phyloP scores from a whole-genome alignment of 495 filamentous ascomycete genomes.

The Trypethelium eluteriae region DNA sequence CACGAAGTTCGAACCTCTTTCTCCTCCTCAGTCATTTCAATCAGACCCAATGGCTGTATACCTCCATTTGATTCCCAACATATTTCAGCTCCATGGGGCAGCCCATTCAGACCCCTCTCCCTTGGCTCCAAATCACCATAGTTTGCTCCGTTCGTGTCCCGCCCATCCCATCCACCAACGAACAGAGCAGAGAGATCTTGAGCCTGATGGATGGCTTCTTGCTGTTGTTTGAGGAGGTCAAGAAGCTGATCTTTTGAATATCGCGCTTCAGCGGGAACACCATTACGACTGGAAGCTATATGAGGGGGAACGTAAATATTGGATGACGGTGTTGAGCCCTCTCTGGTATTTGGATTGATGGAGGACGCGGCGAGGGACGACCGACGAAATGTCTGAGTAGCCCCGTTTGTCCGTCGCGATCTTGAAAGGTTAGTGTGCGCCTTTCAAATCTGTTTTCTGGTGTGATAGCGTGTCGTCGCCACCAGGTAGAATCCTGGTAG shows the following conservation, averaged over 20 bases:
- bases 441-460: background rate
- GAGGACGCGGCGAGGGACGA: conserved; percentile 59
- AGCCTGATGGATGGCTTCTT: conserved; percentile 45
- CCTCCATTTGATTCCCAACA: conserved; percentile 83
- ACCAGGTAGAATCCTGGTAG: no score
- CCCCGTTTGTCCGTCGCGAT: conserved; percentile 68
- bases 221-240: conserved; percentile 59
- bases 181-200: conserved; percentile 59
- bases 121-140: conserved; percentile 70
- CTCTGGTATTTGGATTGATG: conserved; percentile 19
- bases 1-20: conserved; percentile 56
- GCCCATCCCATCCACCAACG: conserved; percentile 68
- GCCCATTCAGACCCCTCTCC: conserved; percentile 54
- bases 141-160: conserved; percentile 51
- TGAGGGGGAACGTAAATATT: conserved; percentile 57
- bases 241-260: conserved; percentile 83
- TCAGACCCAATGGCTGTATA: conserved; percentile 62
- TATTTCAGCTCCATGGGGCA: conserved; percentile 60
- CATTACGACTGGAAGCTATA: conserved; percentile 44
- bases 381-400: conserved; percentile 79
- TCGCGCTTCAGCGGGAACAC: conserved; percentile 48
- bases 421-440: conserved; percentile 30
- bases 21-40: conserved; percentile 75
- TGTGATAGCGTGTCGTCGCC: no score
- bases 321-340: conserved; percentile 37